Conservation (phyloP, 75 land plant species). For the Sequoiadendron giganteum region DNA sequence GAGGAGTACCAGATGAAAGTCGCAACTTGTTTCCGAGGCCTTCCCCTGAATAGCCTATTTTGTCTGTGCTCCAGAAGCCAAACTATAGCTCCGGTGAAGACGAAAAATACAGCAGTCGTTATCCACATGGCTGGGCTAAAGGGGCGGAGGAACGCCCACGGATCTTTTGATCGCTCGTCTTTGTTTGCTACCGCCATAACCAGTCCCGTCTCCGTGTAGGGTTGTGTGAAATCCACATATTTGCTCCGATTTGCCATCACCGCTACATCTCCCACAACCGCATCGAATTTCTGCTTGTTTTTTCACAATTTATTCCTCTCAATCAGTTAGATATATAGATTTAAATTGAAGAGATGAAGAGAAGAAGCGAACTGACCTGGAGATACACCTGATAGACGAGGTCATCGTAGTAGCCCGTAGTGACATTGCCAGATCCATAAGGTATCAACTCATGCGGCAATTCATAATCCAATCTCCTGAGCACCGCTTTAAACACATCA, state of each 20-base stretch:
- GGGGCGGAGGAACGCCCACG: slow-evolving; percentile 2
- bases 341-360: background rate
- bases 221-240: too few relatives aligned
- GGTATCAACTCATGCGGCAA: too few relatives aligned
- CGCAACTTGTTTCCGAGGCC: too few relatives aligned
- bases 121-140: slow-evolving; percentile 12
- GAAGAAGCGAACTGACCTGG: slow-evolving; percentile 13
- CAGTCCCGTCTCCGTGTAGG: too few relatives aligned
- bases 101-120: background rate
- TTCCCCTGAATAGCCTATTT: slow-evolving; percentile 11
- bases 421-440: background rate
- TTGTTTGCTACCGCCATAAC: slow-evolving; percentile 11
- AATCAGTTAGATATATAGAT: too few relatives aligned
- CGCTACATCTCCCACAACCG: slow-evolving; percentile 42
- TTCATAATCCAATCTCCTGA: too few relatives aligned
- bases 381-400: slow-evolving; percentile 21
- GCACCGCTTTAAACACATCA: too few relatives aligned
- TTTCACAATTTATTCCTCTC: background rate
- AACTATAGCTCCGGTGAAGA: slow-evolving; percentile 27
- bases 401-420: slow-evolving; percentile 22
- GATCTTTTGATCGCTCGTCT: background rate
- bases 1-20: too few relatives aligned
- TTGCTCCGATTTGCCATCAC: too few relatives aligned
- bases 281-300: slow-evolving; percentile 55
- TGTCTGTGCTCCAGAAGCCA: slow-evolving; percentile 30